Conservation (phyloP, 2,329 filamentous ascomycete genomes). For the Colletotrichum sp. region DNA sequence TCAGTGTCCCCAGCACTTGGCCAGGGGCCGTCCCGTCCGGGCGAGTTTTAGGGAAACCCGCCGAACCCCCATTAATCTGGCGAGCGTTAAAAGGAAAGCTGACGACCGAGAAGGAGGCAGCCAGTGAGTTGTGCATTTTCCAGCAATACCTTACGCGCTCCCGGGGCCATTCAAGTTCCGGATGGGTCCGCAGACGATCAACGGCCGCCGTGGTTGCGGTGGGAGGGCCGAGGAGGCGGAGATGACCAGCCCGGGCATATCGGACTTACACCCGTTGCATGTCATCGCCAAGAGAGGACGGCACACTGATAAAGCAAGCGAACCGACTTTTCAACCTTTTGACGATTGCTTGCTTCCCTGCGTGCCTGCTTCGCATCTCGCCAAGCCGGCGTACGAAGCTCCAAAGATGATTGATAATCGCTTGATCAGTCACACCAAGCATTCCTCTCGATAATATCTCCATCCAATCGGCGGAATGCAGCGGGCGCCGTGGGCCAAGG, state of each 20-base stretch:
- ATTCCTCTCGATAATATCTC: conserved; percentile 1
- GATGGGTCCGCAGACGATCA: background rate
- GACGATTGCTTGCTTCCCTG: background rate
- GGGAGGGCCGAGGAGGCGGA: background rate
- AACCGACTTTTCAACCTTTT: background rate
- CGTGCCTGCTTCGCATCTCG: background rate
- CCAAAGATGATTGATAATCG: conserved; percentile 1
- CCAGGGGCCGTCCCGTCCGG: background rate
- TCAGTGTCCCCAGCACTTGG: background rate
- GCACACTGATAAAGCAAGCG: background rate
- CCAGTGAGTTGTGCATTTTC: background rate
- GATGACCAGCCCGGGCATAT: background rate
- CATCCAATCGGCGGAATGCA: conserved; percentile 12
- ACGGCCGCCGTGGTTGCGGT: background rate
- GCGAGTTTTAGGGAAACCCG: background rate
- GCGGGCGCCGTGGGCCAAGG: background rate
- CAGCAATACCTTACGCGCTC: background rate
- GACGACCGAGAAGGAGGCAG: background rate
- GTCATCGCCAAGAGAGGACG: background rate
- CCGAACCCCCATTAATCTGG: background rate
- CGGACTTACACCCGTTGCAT: background rate
- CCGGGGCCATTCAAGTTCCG: background rate
- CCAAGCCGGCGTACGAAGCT: background rate
- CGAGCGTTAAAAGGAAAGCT: background rate
- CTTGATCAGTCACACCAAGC: background rate